Conservation (phyloP, 495 filamentous ascomycete genomes). For the Glutinoglossum americanum region DNA sequence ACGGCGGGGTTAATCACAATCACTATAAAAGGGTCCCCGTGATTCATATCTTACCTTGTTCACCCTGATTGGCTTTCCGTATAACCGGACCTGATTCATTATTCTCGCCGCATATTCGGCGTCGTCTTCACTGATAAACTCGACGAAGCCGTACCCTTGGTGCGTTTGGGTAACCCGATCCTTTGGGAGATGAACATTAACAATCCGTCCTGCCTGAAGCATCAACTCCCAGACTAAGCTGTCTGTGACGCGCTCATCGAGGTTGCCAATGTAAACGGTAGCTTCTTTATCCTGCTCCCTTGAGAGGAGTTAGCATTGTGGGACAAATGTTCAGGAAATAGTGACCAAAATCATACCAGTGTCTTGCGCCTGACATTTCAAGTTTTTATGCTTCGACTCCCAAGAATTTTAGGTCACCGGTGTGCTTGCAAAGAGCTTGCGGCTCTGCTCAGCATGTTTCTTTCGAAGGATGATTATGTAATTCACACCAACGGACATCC, state of each 20-base stretch:
- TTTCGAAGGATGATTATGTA: no score
- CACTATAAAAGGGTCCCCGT: no score
- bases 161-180: constrained; percentile 91
- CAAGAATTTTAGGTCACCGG: not conserved
- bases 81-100: constrained; percentile 87
- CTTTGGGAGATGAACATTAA: constrained; percentile 94
- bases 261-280: constrained; percentile 93
- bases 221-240: constrained; percentile 91
- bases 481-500: not conserved
- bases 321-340: not conserved
- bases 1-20: not conserved
- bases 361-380: constrained; percentile 49
- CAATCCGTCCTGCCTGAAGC: constrained; percentile 87
- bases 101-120: constrained; percentile 93
- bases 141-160: constrained; percentile 97
- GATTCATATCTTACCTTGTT: constrained; percentile 44
- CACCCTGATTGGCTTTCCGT: constrained; percentile 85
- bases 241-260: constrained; percentile 87
- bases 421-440: no score
- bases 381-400: no score
- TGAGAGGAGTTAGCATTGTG: constrained; percentile 4
- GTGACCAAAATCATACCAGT: constrained; percentile 38
- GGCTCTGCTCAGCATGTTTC: no score
- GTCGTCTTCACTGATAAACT: constrained; percentile 89
- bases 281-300: constrained; percentile 99